Conservation (phyloP, 2,329 filamentous ascomycete genomes). For the Xylariaceae sp. region DNA sequence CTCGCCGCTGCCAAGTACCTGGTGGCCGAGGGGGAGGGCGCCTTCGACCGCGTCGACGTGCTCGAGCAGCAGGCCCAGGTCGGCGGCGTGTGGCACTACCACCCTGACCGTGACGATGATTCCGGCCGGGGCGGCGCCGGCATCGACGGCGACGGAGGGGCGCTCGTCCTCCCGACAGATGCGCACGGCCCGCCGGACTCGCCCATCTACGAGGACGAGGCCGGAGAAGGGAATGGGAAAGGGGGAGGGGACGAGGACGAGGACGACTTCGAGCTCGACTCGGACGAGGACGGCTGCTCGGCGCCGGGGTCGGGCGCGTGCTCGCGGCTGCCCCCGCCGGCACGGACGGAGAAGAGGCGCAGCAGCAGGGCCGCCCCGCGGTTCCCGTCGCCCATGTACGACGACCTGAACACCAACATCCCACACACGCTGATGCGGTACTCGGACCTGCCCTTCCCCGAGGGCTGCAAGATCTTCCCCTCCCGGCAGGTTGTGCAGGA, state of each 20-base stretch:
- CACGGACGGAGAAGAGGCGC: not conserved
- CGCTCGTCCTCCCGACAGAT: constrained; percentile 60
- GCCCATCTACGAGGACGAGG: constrained; percentile 42
- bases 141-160: constrained; percentile 13
- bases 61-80: constrained; percentile 73
- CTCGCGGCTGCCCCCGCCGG: constrained; percentile 4
- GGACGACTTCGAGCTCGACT: constrained; percentile 10
- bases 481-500: constrained; percentile 60
- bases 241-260: too few relatives aligned
- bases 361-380: constrained; percentile 34
- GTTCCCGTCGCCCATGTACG: constrained; percentile 81
- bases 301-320: constrained; percentile 12
- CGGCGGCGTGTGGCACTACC: constrained; percentile 86
- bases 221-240: constrained; percentile 10
- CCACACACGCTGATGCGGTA: constrained; percentile 75
- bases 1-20: constrained; percentile 77
- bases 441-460: constrained; percentile 59
- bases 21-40: constrained; percentile 50
- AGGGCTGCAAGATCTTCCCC: constrained; percentile 65
- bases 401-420: constrained; percentile 78
- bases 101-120: constrained; percentile 32
- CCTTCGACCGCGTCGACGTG: constrained; percentile 62
- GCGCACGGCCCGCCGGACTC: constrained; percentile 55
- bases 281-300: constrained; percentile 11
- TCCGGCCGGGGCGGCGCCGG: constrained; percentile 6